Conservation (phyloP, 225 moss, liverwort and hornwort genomes). For the Polytrichum formosum region DNA sequence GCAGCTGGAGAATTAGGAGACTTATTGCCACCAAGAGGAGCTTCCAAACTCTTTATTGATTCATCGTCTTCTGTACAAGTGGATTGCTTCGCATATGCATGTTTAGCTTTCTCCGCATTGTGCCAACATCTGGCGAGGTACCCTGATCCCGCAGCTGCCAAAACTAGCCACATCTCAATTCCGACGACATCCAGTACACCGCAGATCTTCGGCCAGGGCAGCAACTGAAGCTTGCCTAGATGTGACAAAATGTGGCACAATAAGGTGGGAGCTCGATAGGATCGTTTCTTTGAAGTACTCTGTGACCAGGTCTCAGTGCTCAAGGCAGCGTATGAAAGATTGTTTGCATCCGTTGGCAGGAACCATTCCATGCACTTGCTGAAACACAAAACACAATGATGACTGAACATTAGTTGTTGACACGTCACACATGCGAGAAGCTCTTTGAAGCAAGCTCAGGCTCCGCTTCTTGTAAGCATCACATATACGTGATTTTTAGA, state of each 20-base stretch:
- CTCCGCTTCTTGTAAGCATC: too few relatives aligned
- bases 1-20: conserved; percentile 2
- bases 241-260: background rate
- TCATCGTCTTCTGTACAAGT: background rate
- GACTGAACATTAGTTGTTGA: too few relatives aligned
- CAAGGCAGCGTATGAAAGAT: too few relatives aligned
- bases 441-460: too few relatives aligned
- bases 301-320: too few relatives aligned
- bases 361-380: too few relatives aligned
- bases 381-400: too few relatives aligned
- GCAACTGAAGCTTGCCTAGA: background rate
- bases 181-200: conserved; percentile 1
- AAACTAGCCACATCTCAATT: conserved; percentile 67
- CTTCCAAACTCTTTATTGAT: background rate
- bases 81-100: background rate
- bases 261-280: too few relatives aligned
- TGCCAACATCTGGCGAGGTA: conserved; percentile 68
- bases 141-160: conserved; percentile 69
- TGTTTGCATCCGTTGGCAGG: too few relatives aligned
- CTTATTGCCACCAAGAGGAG: background rate
- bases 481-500: too few relatives aligned
- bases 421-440: too few relatives aligned
- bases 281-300: too few relatives aligned
- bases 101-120: conserved; percentile 43
- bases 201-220: background rate